These are phyloP conservation scores for Candida cerambycidarum DNA, from an alignment of 805 yeast genomes.

Conservation along the genomic window DNA sequence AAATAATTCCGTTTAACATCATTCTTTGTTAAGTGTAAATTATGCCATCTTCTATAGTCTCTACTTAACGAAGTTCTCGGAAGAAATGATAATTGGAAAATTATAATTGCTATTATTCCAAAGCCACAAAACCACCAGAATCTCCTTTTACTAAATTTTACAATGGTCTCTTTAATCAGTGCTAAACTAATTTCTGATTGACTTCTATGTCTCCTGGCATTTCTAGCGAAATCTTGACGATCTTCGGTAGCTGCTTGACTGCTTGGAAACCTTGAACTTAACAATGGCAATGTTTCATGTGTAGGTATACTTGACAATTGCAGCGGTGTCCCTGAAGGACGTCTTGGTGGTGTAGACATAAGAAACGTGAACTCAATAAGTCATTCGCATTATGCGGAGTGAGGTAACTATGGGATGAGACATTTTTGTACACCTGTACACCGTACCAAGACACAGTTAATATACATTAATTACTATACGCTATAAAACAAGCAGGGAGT, in stretches of 20 bases:
- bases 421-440: no score
- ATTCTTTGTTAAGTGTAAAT: constrained; percentile 58
- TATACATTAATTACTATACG: no score
- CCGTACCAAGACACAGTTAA: no score
- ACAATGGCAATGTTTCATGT: constrained; percentile 2
- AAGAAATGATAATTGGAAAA: constrained; percentile 67
- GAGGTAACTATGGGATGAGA: no score
- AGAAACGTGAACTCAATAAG: constrained; percentile 2
- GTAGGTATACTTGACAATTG: neutral
- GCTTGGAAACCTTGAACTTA: constrained; percentile 3
- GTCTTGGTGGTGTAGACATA: constrained; percentile 7
- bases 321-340: constrained; percentile 3
- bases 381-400: no score
- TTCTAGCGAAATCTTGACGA: neutral
- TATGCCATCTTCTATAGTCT: constrained; percentile 76
- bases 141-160: constrained; percentile 28
- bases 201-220: constrained; percentile 9
- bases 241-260: neutral
- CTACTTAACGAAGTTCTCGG: constrained; percentile 83
- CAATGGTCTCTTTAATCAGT: constrained; percentile 14
- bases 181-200: constrained; percentile 7
- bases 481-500: no score
- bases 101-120: constrained; percentile 51
- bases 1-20: constrained; percentile 69
- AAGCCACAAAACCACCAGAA: constrained; percentile 47